Evolutionary conservation across 1,284 basidiomycete species (phyloP).

Genomic region (Leccinum fallax): DNA sequence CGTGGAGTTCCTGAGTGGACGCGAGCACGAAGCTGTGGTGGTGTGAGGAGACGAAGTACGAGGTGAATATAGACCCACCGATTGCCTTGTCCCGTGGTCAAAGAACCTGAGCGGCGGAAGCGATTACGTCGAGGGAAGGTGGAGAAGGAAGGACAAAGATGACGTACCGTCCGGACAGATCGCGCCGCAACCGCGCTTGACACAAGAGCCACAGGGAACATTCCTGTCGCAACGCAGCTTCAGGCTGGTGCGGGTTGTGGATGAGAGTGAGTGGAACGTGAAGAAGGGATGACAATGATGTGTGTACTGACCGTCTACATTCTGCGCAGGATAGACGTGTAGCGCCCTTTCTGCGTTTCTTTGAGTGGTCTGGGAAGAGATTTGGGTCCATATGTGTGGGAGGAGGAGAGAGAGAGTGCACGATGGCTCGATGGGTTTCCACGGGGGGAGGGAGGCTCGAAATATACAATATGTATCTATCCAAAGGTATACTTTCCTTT

Average conservation of each 20-base stretch:
- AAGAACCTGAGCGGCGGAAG: slow-evolving; percentile 49
- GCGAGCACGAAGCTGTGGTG: slow-evolving; percentile 71
- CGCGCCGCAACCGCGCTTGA: slow-evolving; percentile 69
- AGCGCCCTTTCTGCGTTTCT: slow-evolving; percentile 75
- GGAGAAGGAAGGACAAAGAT: slow-evolving; percentile 5
- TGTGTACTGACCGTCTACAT: slow-evolving; percentile 56
- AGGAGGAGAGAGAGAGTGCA: slow-evolving; percentile 22
- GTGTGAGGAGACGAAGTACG: slow-evolving; percentile 4
- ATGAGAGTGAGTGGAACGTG: no score
- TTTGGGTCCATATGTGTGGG: slow-evolving; percentile 35
- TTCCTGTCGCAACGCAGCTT: slow-evolving; percentile 76
- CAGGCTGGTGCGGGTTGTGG: slow-evolving; percentile 43
- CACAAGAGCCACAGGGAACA: slow-evolving; percentile 38
- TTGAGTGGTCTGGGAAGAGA: slow-evolving; percentile 43
- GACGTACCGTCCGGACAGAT: slow-evolving; percentile 61
- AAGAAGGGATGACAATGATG: neutral
- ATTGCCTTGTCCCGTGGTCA: slow-evolving; percentile 80
- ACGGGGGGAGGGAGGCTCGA: slow-evolving; percentile 12
- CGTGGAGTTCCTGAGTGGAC: slow-evolving; percentile 79
- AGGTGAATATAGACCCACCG: slow-evolving; percentile 46
- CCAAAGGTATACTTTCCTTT: slow-evolving; percentile 18
- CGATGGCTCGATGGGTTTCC: slow-evolving; percentile 31
- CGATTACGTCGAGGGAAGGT: slow-evolving; percentile 25
- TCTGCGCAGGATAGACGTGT: slow-evolving; percentile 77
- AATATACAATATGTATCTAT: slow-evolving; percentile 20